A percentile compares a stretch with the other conserved stretches of the same genome.
Conservation (phyloP, 1,284 basidiomycete species). For the Boletus smithii region DNA sequence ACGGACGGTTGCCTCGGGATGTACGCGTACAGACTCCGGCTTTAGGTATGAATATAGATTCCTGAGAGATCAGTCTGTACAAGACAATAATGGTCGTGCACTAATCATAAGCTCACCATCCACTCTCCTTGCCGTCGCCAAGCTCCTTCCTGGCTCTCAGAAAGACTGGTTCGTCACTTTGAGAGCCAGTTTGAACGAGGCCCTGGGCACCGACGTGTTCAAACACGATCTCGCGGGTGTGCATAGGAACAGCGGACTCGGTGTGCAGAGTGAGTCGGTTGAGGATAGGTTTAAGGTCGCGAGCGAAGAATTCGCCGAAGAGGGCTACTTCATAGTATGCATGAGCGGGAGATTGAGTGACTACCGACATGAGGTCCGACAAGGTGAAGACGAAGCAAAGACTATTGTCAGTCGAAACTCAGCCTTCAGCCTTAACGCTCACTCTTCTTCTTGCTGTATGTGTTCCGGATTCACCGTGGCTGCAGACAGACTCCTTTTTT, state of each 20-base stretch:
- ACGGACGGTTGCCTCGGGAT: constrained; percentile 77
- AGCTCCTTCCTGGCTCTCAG: constrained; percentile 72
- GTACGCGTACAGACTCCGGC: constrained; percentile 70
- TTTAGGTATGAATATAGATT: constrained; percentile 72
- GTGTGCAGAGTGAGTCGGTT: constrained; percentile 74
- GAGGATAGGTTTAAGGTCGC: constrained; percentile 61
- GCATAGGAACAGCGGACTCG: constrained; percentile 68
- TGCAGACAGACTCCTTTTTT: too few relatives aligned
- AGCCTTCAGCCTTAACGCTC: too few relatives aligned
- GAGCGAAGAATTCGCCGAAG: constrained; percentile 67
- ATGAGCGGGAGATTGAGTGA: constrained; percentile 37
- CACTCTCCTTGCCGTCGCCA: constrained; percentile 42
- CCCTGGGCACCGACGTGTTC: constrained; percentile 65
- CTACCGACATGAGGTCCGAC: constrained; percentile 27
- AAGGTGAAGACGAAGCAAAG: too few relatives aligned
- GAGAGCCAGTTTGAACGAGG: constrained; percentile 46
- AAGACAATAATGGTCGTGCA: neutral
- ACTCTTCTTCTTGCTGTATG: too few relatives aligned
- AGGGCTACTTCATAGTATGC: constrained; percentile 77
- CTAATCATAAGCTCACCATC: constrained; percentile 57
- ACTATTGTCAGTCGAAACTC: too few relatives aligned
- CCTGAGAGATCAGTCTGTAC: constrained; percentile 41
- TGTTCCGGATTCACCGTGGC: too few relatives aligned
- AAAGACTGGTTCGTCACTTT: constrained; percentile 60
- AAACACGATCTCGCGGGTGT: constrained; percentile 68